Evolutionary conservation across 2,329 filamentous ascomycete genomes (phyloP).

Genomic region (Neonectria faginata): DNA sequence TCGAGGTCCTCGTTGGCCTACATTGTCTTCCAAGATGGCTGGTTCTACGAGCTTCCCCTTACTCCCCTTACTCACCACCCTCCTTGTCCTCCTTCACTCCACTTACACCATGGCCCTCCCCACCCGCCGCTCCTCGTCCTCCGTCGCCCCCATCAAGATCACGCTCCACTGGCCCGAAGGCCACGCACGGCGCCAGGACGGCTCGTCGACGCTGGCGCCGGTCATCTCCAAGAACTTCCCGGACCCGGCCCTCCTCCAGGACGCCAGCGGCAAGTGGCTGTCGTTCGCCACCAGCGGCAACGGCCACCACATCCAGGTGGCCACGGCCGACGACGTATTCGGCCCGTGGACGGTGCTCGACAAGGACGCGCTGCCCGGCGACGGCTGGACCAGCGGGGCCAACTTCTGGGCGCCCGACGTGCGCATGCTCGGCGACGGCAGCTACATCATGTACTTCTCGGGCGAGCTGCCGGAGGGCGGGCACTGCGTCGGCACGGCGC

Average conservation of each 20-base stretch:
- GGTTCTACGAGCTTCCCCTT: constrained; percentile 14
- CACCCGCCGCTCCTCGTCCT: background rate
- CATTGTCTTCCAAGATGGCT: constrained; percentile 6
- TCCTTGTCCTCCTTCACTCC: constrained; percentile 11
- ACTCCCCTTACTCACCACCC: constrained; percentile 1
- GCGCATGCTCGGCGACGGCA: constrained; percentile 59
- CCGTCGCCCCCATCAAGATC: constrained; percentile 13
- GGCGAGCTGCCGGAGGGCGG: constrained; percentile 56
- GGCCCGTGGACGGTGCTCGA: constrained; percentile 61
- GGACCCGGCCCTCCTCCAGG: constrained; percentile 65
- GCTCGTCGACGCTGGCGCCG: constrained; percentile 19
- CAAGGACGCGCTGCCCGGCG: constrained; percentile 66
- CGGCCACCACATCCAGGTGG: constrained; percentile 65
- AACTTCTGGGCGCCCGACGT: constrained; percentile 74
- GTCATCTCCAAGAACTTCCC: constrained; percentile 59
- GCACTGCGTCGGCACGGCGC: constrained; percentile 71
- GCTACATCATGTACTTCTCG: constrained; percentile 71
- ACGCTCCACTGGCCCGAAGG: constrained; percentile 18
- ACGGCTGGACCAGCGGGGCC: constrained; percentile 64
- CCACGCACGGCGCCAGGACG: constrained; percentile 24
- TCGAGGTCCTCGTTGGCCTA: background rate
- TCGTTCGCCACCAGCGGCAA: constrained; percentile 68
- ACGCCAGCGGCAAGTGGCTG: constrained; percentile 63
- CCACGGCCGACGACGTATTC: constrained; percentile 60
- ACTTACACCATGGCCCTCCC: constrained; percentile 10